phyloP scores from a whole-genome alignment of 2,329 filamentous ascomycete species.

The Aspergillus proliferans region DNA sequence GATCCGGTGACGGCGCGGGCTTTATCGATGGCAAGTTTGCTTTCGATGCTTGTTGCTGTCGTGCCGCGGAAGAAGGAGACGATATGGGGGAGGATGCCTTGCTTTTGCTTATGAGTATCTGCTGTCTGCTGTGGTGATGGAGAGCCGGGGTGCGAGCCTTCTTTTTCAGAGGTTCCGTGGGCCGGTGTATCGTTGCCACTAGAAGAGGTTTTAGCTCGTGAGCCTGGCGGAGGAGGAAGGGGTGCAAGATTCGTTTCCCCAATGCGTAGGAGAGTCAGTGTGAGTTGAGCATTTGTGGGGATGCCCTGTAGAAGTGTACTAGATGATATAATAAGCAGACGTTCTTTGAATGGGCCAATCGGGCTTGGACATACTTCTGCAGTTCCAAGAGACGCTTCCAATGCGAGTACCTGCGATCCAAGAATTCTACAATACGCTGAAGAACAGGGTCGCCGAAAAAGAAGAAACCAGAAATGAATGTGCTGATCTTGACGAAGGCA shows the following conservation, averaged over 20 bases:
- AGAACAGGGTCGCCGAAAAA: constrained; percentile 79
- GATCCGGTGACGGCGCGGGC: constrained; percentile 59
- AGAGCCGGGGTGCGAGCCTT: constrained; percentile 58
- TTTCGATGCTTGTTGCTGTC: constrained; percentile 65
- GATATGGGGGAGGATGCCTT: constrained; percentile 25
- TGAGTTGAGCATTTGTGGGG: constrained; percentile 79
- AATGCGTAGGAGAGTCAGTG: constrained; percentile 71
- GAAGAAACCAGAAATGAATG: constrained; percentile 62
- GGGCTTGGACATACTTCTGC: constrained; percentile 46
- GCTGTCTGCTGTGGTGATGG: constrained; percentile 18
- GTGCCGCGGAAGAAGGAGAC: constrained; percentile 63
- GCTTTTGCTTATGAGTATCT: constrained; percentile 16
- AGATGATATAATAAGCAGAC: constrained; percentile 13
- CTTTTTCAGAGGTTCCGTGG: constrained; percentile 54
- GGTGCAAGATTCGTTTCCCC: constrained; percentile 77
- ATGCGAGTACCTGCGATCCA: constrained; percentile 50
- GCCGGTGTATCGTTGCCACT: constrained; percentile 42
- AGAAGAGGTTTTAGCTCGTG: constrained; percentile 6
- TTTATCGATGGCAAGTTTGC: constrained; percentile 64
- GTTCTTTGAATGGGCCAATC: too few relatives aligned
- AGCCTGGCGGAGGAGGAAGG: constrained; percentile 55
- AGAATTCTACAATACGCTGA: constrained; percentile 49
- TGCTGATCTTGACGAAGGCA: constrained; percentile 58
- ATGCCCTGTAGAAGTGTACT: constrained; percentile 70
- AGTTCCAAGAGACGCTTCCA: constrained; percentile 72